Evolutionary conservation across 768 basidiomycete genomes (phyloP).

Genomic region (Botryobasidium botryosum): DNA sequence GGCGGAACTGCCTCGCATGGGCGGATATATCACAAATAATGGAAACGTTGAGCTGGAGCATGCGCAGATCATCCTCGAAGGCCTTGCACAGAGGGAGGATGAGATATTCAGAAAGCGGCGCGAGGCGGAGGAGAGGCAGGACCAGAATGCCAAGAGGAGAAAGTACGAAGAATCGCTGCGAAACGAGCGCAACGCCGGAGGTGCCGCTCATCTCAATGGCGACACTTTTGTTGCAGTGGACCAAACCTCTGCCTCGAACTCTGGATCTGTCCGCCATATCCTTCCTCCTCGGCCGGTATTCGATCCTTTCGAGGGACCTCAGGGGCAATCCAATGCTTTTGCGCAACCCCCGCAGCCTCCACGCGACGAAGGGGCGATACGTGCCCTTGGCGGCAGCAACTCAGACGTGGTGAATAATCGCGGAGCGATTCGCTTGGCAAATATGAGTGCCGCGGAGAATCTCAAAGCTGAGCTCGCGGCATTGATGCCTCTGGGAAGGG

Average conservation of each 20-base stretch:
- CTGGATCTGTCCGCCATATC: constrained; percentile 30
- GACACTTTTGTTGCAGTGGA: constrained; percentile 12
- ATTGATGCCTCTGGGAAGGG: constrained; percentile 18
- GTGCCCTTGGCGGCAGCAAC: constrained; percentile 65
- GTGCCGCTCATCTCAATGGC: constrained; percentile 3
- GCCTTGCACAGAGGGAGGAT: constrained; percentile 85
- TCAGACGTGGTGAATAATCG: constrained; percentile 81
- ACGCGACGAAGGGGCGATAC: constrained; percentile 11
- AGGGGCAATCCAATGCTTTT: constrained; percentile 11
- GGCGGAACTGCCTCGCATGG: constrained; percentile 83
- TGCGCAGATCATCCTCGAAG: constrained; percentile 89
- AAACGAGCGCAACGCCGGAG: constrained; percentile 17
- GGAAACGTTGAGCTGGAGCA: constrained; percentile 72
- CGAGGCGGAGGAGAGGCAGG: constrained; percentile 92
- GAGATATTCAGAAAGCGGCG: constrained; percentile 85
- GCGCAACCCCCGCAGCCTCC: constrained; percentile 10
- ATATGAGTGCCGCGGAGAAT: constrained; percentile 89
- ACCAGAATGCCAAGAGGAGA: constrained; percentile 77
- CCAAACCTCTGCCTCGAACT: constrained; percentile 14
- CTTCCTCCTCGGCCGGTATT: constrained; percentile 47
- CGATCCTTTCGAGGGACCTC: constrained; percentile 21
- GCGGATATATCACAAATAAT: constrained; percentile 90
- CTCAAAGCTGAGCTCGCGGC: constrained; percentile 73
- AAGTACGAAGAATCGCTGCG: constrained; percentile 56
- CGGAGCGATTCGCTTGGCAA: constrained; percentile 82